These are phyloP conservation scores for sunflower (Helianthus annuus) DNA, from an alignment of 129 eudicot genomes.

Conservation along the genomic window HanXRQr2.0-SUNRISE NC_035435.2:175957852-175958351, in stretches of 20 bases:
- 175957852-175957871: conserved; percentile 60
- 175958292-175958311: conserved; percentile 29
- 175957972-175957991: conserved; percentile 52
- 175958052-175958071: conserved; percentile 55
- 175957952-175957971: background rate
- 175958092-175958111: conserved; percentile 72
- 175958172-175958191: conserved; percentile 60
- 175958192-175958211: conserved; percentile 52
- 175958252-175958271: conserved; percentile 69
- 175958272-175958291: conserved; percentile 49
- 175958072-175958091: conserved; percentile 68
- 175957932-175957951: conserved; percentile 61
- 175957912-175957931: conserved; percentile 43
- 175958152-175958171: conserved; percentile 50
- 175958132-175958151: conserved; percentile 68
- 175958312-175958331: conserved; percentile 41
- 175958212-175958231: conserved; percentile 64
- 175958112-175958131: conserved; percentile 59
- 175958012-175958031: too few species aligned
- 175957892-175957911: conserved; percentile 48
- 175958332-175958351: background rate
- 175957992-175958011: background rate
- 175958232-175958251: conserved; percentile 43
- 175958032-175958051: too few species aligned
- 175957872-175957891: conserved; percentile 56